These are phyloP conservation scores for Forsythia suspensa DNA, from an alignment of 257 asterid genomes.

Conservation along the genomic window DNA sequence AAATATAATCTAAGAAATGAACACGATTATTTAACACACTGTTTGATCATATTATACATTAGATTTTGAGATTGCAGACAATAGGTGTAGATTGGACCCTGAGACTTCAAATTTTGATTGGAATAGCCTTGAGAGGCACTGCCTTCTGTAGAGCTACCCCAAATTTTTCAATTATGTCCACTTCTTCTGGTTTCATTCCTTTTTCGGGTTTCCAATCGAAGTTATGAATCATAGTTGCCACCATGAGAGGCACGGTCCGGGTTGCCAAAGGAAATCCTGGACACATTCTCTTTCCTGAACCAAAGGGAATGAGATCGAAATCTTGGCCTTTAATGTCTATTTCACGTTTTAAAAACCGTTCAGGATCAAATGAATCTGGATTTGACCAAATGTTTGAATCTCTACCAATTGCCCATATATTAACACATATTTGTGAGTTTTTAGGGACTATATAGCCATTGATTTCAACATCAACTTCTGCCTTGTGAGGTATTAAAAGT, in stretches of 20 bases:
- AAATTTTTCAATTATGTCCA: background rate
- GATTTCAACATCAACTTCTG: background rate
- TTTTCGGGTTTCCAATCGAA: conserved; percentile 8
- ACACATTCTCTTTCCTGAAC: conserved; percentile 15
- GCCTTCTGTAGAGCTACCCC: background rate
- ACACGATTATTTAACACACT: no score
- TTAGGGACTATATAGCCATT: conserved; percentile 1
- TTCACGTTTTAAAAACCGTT: conserved; percentile 10
- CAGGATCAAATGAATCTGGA: conserved; percentile 1
- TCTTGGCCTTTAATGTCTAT: conserved; percentile 10
- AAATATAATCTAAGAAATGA: no score
- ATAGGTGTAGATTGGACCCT: no score
- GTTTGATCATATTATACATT: no score
- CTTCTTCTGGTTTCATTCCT: background rate
- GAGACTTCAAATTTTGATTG: no score
- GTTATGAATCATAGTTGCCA: background rate
- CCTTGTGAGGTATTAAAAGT: background rate
- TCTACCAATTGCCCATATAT: conserved; percentile 13
- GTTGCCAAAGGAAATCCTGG: conserved; percentile 18
- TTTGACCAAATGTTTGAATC: conserved; percentile 4
- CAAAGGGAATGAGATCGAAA: conserved; percentile 15
- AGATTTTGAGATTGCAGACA: no score
- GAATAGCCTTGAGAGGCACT: no score
- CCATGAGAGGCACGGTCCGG: conserved; percentile 1
- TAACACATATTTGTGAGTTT: conserved; percentile 1